Conservation (phyloP, 2,329 filamentous ascomycete species). For the Didymellaceae sp. region DNA sequence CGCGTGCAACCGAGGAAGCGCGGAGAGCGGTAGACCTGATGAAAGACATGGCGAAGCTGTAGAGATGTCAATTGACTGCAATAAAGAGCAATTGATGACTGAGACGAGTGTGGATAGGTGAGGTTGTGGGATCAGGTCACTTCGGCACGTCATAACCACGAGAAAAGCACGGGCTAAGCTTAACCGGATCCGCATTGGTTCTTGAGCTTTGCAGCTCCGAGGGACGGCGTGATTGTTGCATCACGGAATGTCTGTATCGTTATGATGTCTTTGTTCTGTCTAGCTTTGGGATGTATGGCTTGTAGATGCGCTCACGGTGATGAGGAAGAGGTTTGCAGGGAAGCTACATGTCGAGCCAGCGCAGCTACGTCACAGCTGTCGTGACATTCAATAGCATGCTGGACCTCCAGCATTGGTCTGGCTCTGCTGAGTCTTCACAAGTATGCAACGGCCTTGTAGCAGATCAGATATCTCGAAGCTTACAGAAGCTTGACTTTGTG, state of each 20-base stretch:
- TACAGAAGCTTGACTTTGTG: background rate
- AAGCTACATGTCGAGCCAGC: background rate
- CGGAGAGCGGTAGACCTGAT: constrained; percentile 47
- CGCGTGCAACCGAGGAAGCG: constrained; percentile 44
- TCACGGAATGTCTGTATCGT: background rate
- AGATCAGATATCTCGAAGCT: no score
- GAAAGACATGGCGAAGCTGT: constrained; percentile 51
- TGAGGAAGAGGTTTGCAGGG: background rate
- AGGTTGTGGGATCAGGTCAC: constrained; percentile 11
- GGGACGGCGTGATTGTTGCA: background rate
- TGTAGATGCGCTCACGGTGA: background rate
- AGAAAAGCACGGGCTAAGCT: constrained; percentile 15
- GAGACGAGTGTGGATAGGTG: constrained; percentile 11
- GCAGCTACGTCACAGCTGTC: constrained; percentile 15
- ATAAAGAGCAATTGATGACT: constrained; percentile 42
- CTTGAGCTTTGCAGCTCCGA: constrained; percentile 2
- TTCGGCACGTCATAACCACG: constrained; percentile 18
- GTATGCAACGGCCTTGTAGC: background rate
- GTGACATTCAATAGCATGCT: background rate
- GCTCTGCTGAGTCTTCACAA: background rate
- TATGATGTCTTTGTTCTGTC: background rate
- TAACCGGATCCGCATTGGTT: constrained; percentile 15
- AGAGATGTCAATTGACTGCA: constrained; percentile 43
- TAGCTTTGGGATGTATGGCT: no score
- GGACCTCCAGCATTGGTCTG: background rate